Evolutionary conservation across 768 basidiomycete genomes (phyloP).

Genomic region (Panaeolus cyanescens): DNA sequence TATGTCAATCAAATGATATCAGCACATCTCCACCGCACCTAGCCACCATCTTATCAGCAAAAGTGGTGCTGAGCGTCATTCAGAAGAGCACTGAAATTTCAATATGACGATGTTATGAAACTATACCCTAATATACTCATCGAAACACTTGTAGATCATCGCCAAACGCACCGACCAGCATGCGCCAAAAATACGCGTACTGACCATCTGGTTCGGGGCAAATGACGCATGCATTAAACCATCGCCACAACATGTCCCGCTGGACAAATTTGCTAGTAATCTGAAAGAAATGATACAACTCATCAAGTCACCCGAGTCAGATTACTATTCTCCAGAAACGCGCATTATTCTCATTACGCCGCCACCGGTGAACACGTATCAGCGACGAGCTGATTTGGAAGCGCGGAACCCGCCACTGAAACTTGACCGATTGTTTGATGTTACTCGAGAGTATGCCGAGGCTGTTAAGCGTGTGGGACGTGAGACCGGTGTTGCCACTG

Average conservation of each 20-base stretch:
- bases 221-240: conserved; percentile 79
- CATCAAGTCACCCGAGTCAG: conserved; percentile 62
- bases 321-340: conserved; percentile 70
- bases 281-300: conserved; percentile 61
- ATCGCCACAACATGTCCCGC: conserved; percentile 76
- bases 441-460: conserved; percentile 69
- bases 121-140: neutral
- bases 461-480: conserved; percentile 64
- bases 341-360: conserved; percentile 82
- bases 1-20: conserved; percentile 30
- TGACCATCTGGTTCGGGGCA: conserved; percentile 88
- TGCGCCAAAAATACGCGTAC: conserved; percentile 64
- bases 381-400: conserved; percentile 52
- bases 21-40: too few species aligned
- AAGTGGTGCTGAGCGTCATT: neutral
- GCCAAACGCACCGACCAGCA: conserved; percentile 49
- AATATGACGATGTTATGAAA: neutral
- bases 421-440: conserved; percentile 63
- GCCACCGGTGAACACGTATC: conserved; percentile 75
- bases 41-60: neutral
- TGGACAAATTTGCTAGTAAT: conserved; percentile 64
- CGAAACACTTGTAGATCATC: conserved; percentile 27
- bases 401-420: conserved; percentile 49
- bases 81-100: neutral
- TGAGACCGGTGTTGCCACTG: conserved; percentile 56